A percentile compares a stretch with the other conserved stretches of the same genome.
Conservation (phyloP, 2,329 filamentous ascomycete species). For the Xylariaceae sp. region DNA sequence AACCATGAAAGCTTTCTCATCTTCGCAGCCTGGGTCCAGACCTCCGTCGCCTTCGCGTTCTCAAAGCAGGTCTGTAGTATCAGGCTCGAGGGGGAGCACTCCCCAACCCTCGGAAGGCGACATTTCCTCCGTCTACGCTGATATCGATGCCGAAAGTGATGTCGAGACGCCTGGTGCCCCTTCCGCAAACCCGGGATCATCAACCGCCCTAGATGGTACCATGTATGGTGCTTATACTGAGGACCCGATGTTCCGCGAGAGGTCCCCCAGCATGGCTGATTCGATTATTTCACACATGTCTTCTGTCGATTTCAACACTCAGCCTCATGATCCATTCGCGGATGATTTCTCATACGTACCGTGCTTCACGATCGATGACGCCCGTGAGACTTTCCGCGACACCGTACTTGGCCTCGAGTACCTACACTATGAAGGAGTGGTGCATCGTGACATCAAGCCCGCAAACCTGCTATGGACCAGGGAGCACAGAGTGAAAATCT, state of each 20-base stretch:
- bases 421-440: constrained; percentile 78
- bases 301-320: constrained; percentile 51
- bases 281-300: constrained; percentile 67
- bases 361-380: constrained; percentile 78
- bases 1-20: constrained; percentile 11
- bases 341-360: constrained; percentile 92
- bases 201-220: constrained; percentile 62
- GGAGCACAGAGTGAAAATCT: constrained; percentile 88
- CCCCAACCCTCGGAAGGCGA: constrained; percentile 29
- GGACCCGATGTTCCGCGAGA: constrained; percentile 51
- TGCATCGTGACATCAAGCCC: constrained; percentile 79
- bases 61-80: constrained; percentile 38
- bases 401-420: constrained; percentile 92
- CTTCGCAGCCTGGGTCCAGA: constrained; percentile 21
- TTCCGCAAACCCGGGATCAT: constrained; percentile 43
- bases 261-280: constrained; percentile 74
- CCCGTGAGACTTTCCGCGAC: constrained; percentile 80
- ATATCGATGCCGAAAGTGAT: constrained; percentile 38
- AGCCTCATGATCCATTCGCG: constrained; percentile 59
- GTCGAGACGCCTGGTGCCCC: constrained; percentile 46
- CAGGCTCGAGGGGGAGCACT: constrained; percentile 27
- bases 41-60: constrained; percentile 40
- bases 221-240: constrained; percentile 66
- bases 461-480: constrained; percentile 85
- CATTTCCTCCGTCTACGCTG: constrained; percentile 20